phyloP scores from a whole-genome alignment of 306 rosid species.

The Canavalia ensiformis region DNA sequence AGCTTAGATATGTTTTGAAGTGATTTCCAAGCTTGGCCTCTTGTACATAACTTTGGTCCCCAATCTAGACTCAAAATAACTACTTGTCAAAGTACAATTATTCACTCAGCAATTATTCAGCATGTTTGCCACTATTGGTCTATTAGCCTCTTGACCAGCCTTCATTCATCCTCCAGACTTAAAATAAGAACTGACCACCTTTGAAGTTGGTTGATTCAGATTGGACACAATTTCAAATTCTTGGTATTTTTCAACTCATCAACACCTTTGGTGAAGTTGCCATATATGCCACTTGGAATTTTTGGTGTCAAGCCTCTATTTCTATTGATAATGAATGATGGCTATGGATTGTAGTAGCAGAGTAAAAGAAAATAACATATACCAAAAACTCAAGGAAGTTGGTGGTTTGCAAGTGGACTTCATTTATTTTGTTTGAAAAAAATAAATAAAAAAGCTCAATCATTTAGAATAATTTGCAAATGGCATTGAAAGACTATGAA shows the following conservation, averaged over 20 bases:
- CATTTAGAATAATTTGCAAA: constrained; percentile 18
- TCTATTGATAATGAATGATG: constrained; percentile 34
- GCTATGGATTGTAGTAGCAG: constrained; percentile 9
- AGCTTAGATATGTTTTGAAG: constrained; percentile 20
- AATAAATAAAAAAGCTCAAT: constrained; percentile 4
- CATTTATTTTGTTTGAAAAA: constrained; percentile 29
- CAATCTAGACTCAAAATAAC: constrained; percentile 17
- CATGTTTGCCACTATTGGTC: constrained; percentile 30
- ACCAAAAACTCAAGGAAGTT: constrained; percentile 18
- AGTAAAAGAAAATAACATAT: constrained; percentile 18
- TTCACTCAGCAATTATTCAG: not conserved
- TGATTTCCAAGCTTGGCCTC: not conserved
- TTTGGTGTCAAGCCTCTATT: constrained; percentile 14
- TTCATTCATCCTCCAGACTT: constrained; percentile 34
- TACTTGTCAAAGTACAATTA: not conserved
- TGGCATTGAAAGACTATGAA: not conserved
- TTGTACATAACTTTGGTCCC: constrained; percentile 30
- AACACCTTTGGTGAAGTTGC: constrained; percentile 21
- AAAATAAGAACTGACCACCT: constrained; percentile 26
- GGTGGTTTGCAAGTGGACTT: constrained; percentile 26
- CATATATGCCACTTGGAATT: constrained; percentile 32
- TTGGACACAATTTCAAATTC: constrained; percentile 36
- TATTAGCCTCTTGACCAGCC: constrained; percentile 6
- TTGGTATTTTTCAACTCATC: constrained; percentile 24
- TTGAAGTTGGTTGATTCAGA: constrained; percentile 42